Base-by-base conservation (phyloP, 306 rosid genomes). In the Sindora glabra region DNA sequence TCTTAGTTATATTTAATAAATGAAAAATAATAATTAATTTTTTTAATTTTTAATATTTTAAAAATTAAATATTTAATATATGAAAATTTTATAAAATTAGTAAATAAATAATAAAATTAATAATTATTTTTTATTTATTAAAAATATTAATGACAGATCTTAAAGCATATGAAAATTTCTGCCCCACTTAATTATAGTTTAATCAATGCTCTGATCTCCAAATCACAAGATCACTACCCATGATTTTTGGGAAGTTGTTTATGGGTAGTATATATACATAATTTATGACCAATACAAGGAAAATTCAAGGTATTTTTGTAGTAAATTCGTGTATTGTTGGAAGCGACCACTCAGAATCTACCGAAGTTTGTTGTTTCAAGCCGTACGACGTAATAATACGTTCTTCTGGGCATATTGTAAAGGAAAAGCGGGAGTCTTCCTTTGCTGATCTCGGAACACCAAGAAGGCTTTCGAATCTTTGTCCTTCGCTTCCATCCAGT, bases 381-480 rank as follows among this genome's bases (percentile, higher is more conserved):
- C 51, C 2, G 16, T 27, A 15, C 10, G 1, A 12, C 9, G 41
- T 41, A 18, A 49, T 16, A 59, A 16, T 16, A 34, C 27, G 48
- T n/a, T 49, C 29, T 56, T 4, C 6, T 48, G 8, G 56, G 71
- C 68, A 64, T 69, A 58, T 40, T 40, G 37, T 49, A 51, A 19
- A 11, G 17, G 29, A 14, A 59, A 44, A 36, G 65, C 49, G 56
- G 69, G 69, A 68, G 82, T 45, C 48, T 57, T 45, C 62, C 13
- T 67, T 59, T 46, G 34, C 42, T 72, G 90, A 73, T 78, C 90
- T 70, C 59, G 72, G 44, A 72, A 57, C 75, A 63, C 64, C n/a
- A n/a, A 58, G 67, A 55, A 41, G 47, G 47, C 68, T 55, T 52
- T 59, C 22, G 81, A 79, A 73, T 75, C 80, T 84, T 26, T 62